Conservation (phyloP, 805 yeast genomes). For the Candida argentea region DNA sequence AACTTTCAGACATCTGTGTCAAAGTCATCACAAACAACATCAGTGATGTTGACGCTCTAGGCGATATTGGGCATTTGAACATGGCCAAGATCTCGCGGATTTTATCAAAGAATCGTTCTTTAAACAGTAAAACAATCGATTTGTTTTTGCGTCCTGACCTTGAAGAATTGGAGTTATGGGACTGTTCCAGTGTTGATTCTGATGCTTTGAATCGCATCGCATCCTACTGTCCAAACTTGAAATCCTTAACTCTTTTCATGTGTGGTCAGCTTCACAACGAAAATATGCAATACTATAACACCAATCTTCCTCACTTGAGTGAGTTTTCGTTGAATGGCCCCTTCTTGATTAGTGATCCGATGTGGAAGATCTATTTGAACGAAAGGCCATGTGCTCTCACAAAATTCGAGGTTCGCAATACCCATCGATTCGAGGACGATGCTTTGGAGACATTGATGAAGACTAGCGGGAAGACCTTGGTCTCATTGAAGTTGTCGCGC, state of each 20-base stretch:
- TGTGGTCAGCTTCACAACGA: slow-evolving; percentile 88
- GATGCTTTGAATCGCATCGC: slow-evolving; percentile 63
- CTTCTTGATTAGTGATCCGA: slow-evolving; percentile 62
- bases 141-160: slow-evolving; percentile 60
- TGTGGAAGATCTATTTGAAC: slow-evolving; percentile 74
- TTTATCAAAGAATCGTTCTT: slow-evolving; percentile 70
- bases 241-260: slow-evolving; percentile 64
- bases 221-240: slow-evolving; percentile 67
- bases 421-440: slow-evolving; percentile 71
- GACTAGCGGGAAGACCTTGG: slow-evolving; percentile 43
- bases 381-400: slow-evolving; percentile 42
- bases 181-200: slow-evolving; percentile 71
- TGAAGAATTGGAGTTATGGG: slow-evolving; percentile 68
- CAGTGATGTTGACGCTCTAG: slow-evolving; percentile 68
- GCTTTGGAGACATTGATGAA: slow-evolving; percentile 54
- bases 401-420: slow-evolving; percentile 59
- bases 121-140: slow-evolving; percentile 61
- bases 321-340: slow-evolving; percentile 77
- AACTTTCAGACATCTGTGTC: slow-evolving; percentile 78
- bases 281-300: slow-evolving; percentile 51
- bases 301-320: slow-evolving; percentile 45
- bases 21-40: slow-evolving; percentile 54
- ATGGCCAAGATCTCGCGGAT: slow-evolving; percentile 65
- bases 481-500: slow-evolving; percentile 51
- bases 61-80: slow-evolving; percentile 74